Conservation (phyloP, 139 green algal species). For the Diplosphaera chodatii region DNA sequence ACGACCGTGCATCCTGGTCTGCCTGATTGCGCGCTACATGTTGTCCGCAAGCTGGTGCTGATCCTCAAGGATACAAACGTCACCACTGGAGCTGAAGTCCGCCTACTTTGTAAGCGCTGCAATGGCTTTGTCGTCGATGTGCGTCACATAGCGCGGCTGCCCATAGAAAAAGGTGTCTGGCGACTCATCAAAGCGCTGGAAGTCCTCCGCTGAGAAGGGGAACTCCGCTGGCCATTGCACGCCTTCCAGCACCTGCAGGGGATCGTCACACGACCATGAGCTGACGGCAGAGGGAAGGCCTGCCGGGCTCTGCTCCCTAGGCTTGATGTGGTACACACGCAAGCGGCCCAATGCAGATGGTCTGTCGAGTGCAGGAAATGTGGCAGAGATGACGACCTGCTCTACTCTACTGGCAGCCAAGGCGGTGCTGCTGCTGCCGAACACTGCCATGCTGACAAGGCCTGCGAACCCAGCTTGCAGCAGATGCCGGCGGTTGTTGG, state of each 20-base stretch:
- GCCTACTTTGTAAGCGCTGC: conserved; percentile 67
- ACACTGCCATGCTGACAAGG: neutral
- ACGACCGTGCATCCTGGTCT: no score
- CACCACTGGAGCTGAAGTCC: no score
- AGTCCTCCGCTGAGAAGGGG: conserved; percentile 59
- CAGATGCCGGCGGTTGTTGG: neutral
- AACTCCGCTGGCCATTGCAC: conserved; percentile 61
- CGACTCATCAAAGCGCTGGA: conserved; percentile 45
- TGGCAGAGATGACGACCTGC: no score
- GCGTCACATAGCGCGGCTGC: conserved; percentile 77
- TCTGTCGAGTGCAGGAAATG: no score
- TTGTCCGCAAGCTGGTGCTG: no score
- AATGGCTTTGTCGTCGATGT: conserved; percentile 92
- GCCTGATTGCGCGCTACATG: no score
- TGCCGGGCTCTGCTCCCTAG: no score
- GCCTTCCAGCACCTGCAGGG: conserved; percentile 67
- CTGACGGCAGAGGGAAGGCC: no score
- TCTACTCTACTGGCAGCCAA: neutral
- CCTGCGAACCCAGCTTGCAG: neutral
- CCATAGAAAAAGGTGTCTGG: conserved; percentile 61
- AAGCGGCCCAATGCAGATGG: no score
- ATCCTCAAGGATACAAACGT: no score
- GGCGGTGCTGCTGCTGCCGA: neutral
- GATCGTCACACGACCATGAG: no score
- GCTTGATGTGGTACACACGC: no score